Evolutionary conservation across 495 filamentous ascomycete species (phyloP), one percentile per base, ranked within the genome.

Genomic region (Neurospora pannonica): DNA sequence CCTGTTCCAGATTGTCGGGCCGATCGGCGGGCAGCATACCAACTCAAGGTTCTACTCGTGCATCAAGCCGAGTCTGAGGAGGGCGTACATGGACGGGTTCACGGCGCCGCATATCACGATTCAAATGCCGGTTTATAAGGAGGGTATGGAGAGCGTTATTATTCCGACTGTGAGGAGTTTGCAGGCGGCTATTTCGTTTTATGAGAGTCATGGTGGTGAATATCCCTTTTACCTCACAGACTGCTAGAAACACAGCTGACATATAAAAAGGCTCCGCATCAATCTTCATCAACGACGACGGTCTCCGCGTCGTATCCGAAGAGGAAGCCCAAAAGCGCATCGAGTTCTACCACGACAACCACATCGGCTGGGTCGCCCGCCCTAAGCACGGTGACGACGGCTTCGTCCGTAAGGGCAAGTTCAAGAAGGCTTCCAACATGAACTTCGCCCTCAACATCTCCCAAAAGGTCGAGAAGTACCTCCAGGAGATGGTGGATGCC

Each of bases 391-490:
- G 88, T 46, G 82, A 86, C 43, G 84, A 90, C 72, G 88, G 87
- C 28, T 91, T 90, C 74, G 43, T 84, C 28, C 83, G 89, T 48
- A 86, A 84, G 72, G 89, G 89, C 46, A 90, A 87, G 75, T 89
- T 90, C 81, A 90, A 89, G 83, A 89, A 93, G 86, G 91, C 91
- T 31, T 92, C 89, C 17, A 93, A 93, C 83, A 93, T 93, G 91
- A 93, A 93, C 82, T 93, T 87, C 74, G 90, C 85, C 3, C 82
- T 93, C 31, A 89, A 90, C 84, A 85, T 93, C 71, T 91, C 90
- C 28, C 88, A 87, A 78, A 88, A 88, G 73, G 89, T 93, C 0
- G 91, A 93, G 78, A 89, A 92, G 36, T 89, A 88, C 73, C 84
- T 93, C 40, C 79, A 81, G 15, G 70, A 81, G n/a, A 84, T 88